Evolutionary conservation across 306 rosid species (phyloP).

Genomic region (Trichosanthes truncata): DNA sequence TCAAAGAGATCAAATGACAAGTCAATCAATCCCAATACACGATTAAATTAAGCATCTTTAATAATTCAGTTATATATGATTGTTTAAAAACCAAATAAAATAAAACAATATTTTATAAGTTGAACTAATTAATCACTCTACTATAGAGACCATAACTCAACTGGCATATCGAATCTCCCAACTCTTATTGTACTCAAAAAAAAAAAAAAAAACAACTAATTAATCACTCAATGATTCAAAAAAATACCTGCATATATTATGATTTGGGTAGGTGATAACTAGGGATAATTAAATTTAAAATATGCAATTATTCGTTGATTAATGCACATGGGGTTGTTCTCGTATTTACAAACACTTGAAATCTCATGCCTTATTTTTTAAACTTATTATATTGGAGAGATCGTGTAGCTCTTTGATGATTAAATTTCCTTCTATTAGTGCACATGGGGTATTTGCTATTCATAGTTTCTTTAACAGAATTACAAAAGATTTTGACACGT

Average conservation of each 20-base stretch:
- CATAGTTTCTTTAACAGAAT: not conserved
- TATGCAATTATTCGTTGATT: conserved; percentile 1
- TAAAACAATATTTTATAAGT: not conserved
- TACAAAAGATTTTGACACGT: not conserved
- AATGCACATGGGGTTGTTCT: conserved; percentile 2
- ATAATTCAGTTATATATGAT: not conserved
- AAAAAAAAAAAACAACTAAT: too few species aligned
- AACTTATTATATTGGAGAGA: not conserved
- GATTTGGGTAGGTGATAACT: not conserved
- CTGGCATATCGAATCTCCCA: too few species aligned
- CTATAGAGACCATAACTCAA: too few species aligned
- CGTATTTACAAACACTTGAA: too few species aligned
- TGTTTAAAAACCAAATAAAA: not conserved
- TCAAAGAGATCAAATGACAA: not conserved
- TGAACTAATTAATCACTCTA: not conserved
- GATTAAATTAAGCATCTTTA: not conserved
- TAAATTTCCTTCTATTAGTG: too few species aligned
- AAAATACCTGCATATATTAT: not conserved
- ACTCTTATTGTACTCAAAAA: too few species aligned
- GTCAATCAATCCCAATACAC: not conserved
- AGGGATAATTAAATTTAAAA: not conserved
- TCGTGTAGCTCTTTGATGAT: too few species aligned
- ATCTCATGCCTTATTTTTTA: not conserved
- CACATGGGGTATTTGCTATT: not conserved
- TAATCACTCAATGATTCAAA: too few species aligned